Percentiles rank a stretch among this genome's conserved stretches.
Conservation (phyloP, 371 early-diverging fungal species). For the Vairimorpha necatrix region DNA sequence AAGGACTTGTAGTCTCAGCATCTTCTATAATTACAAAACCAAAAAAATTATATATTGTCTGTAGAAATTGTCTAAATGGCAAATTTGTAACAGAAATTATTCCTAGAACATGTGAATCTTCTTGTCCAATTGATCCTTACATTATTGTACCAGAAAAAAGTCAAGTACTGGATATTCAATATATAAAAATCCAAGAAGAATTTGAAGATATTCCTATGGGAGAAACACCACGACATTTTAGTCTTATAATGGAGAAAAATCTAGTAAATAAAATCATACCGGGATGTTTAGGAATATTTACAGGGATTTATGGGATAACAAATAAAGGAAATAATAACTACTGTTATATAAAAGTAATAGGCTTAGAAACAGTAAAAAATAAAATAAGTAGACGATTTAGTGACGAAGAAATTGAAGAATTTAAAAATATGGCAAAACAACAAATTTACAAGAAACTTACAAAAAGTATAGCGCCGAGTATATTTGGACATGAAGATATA, state of each 20-base stretch:
- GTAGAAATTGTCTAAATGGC: conserved; percentile 61
- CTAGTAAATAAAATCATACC: conserved; percentile 83
- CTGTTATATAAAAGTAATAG: conserved; percentile 43
- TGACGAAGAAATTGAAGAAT: conserved; percentile 81
- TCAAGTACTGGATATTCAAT: conserved; percentile 89
- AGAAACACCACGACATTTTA: conserved; percentile 89
- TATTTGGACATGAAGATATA: conserved; percentile 71
- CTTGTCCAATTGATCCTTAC: conserved; percentile 76
- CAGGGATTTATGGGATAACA: conserved; percentile 87
- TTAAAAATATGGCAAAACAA: conserved; percentile 73
- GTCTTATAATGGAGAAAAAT: conserved; percentile 76
- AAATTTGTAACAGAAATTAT: conserved; percentile 69
- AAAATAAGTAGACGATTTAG: conserved; percentile 69
- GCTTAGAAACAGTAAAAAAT: conserved; percentile 38
- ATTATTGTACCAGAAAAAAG: conserved; percentile 86
- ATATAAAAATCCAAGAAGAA: conserved; percentile 90
- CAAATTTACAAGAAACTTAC: conserved; percentile 73
- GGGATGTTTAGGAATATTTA: conserved; percentile 81
- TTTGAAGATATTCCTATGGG: conserved; percentile 95
- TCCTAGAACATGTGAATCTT: conserved; percentile 61
- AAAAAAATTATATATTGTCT: conserved; percentile 54
- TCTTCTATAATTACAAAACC: conserved; percentile 67
- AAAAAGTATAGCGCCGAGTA: conserved; percentile 60
- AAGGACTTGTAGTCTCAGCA: conserved; percentile 91
- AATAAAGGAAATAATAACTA: conserved; percentile 39